Evolutionary conservation across 352 stramenopile species (phyloP), one percentile per base, ranked within the genome.

Genomic region (Phytophthora capsici): DNA sequence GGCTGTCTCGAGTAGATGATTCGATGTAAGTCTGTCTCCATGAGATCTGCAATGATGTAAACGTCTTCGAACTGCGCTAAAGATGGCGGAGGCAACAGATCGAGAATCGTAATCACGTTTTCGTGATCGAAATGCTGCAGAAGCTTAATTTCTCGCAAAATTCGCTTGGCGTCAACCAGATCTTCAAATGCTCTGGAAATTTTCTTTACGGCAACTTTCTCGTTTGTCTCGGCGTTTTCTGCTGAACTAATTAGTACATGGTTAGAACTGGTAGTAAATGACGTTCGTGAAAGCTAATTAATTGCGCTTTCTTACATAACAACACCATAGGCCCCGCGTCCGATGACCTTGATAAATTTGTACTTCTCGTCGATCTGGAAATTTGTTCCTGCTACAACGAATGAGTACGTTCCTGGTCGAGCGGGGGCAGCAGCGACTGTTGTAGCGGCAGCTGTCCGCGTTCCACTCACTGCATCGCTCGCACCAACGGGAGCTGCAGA

Each of bases 161-260:
- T 99, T 45, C 98, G 93, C 77, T 99, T 99, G 37, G 98, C 98
- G 73, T 99, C 98, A 44, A 99, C 96, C 30, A 99, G 91, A 77
- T 99, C 97, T 49, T 98, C 94, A 68, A 99, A 99, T 9, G 86
- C 85, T 63, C 88, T 93, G 37, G 86, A 91, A 45, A 96, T 90
- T 67, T 95, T 96, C 73, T 96, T 96, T 52, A 96, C 90, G 8
- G 89, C 89, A 6, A 95, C 84, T 58, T 95, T 95, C 43, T 94
- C 85, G 38, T 71, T 75, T n/a, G 84, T 89, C 75, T 96, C 85
- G 9, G 60, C 66, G 48, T 96, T 94, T 50, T 94, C 76, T 13
- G 87, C 84, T 32, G 88, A 96, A 51, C 87, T 95, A 49, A 44
- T 2, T 52, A 14, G 38, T 22, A n/a, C 22, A 48, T 44, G 9